Percentiles rank a stretch among this genome's conserved stretches.
Conservation (phyloP, 106 monocot genomes). For the Allium sativum region DNA sequence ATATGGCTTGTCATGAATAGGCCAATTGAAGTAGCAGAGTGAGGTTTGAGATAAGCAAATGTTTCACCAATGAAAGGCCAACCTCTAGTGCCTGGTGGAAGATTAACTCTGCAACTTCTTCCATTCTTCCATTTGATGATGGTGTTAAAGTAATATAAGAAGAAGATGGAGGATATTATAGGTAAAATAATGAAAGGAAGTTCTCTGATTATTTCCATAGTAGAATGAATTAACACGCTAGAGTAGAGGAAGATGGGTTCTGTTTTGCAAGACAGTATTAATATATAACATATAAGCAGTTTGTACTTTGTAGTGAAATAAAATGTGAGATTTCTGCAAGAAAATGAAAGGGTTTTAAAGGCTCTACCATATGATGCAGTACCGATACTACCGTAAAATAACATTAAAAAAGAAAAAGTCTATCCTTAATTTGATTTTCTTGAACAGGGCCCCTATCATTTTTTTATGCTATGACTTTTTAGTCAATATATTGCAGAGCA, state of each 20-base stretch:
- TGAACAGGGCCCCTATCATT: too few species aligned
- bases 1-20: slow-evolving; percentile 18
- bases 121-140: slow-evolving; percentile 1
- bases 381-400: neutral
- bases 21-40: slow-evolving; percentile 8
- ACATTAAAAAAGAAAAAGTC: neutral
- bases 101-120: neutral
- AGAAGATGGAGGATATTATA: slow-evolving; percentile 7
- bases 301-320: neutral
- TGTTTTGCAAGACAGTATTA: too few species aligned
- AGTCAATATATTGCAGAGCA: too few species aligned
- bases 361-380: too few species aligned
- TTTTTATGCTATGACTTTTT: too few species aligned
- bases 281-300: too few species aligned
- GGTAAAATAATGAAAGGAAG: slow-evolving; percentile 11
- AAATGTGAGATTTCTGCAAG: neutral
- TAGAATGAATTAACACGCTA: neutral
- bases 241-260: too few species aligned
- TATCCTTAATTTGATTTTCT: neutral
- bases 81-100: slow-evolving; percentile 23
- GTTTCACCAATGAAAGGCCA: slow-evolving; percentile 30
- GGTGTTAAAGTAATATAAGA: neutral
- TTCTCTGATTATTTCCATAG: slow-evolving; percentile 14
- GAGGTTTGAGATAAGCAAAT: slow-evolving; percentile 14
- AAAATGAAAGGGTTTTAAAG: neutral